A percentile compares a stretch with the other conserved stretches of the same genome.
Conservation (phyloP, 495 filamentous ascomycete genomes). For the Neurospora sp. region DNA sequence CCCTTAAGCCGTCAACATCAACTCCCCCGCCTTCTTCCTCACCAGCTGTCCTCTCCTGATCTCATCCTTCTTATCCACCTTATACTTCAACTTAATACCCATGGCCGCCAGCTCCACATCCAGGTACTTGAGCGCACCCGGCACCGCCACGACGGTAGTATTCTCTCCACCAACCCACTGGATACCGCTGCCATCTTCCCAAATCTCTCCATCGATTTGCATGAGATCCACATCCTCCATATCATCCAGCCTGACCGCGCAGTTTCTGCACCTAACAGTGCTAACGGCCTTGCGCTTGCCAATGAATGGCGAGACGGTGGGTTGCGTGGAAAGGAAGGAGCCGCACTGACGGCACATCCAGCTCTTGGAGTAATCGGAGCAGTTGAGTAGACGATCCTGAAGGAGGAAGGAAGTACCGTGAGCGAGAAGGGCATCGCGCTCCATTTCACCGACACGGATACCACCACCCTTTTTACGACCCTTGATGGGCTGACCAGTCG, state of each 20-base stretch:
- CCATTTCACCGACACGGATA: conserved; percentile 99
- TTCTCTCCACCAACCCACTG: conserved; percentile 81
- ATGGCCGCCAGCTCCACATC: conserved; percentile 89
- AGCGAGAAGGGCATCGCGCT: conserved; percentile 86
- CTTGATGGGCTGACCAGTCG: conserved; percentile 95
- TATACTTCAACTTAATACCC: conserved; percentile 47
- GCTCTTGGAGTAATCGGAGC: conserved; percentile 77
- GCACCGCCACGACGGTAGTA: conserved; percentile 83
- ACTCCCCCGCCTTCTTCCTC: conserved; percentile 6
- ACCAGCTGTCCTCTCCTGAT: conserved; percentile 32
- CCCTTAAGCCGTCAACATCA: conserved; percentile 6
- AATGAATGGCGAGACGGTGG: conserved; percentile 59
- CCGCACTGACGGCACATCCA: conserved; percentile 87
- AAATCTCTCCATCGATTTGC: conserved; percentile 59
- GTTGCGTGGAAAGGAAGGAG: conserved; percentile 74
- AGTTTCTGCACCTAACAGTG: conserved; percentile 70
- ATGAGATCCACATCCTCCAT: conserved; percentile 46
- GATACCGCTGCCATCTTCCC: conserved; percentile 81
- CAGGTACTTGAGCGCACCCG: conserved; percentile 82
- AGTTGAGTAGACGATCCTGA: conserved; percentile 93
- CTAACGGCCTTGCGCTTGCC: conserved; percentile 47
- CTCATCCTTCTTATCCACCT: conserved; percentile 51
- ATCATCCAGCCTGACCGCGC: conserved; percentile 53
- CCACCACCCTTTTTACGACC: conserved; percentile 90
- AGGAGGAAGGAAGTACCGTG: conserved; percentile 92